Evolutionary conservation across 2,329 filamentous ascomycete genomes (phyloP), one percentile per base, ranked within the genome.

Genomic region (Arthrobotrys megalospora): DNA sequence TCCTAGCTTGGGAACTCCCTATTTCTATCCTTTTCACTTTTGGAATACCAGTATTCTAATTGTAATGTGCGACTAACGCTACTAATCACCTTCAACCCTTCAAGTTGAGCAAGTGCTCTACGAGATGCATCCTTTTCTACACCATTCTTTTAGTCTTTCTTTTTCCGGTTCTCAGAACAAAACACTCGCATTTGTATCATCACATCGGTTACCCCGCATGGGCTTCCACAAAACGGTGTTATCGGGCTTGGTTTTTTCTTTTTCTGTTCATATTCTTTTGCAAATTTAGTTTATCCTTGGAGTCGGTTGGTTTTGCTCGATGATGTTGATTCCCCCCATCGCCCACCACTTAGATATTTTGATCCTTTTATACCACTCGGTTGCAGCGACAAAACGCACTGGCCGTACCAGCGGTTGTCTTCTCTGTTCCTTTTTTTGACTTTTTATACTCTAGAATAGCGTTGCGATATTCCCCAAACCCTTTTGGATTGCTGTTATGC

Each of bases 161-260:
- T 10, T 34, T 21, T 32, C 34, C 32, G 19, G 21, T 38, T 60
- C 34, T 60, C 36, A 19, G 11, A 28, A 43, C 36, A 52, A 52
- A 64, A 53, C 16, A 48, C 19, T 71, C 48, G 62, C 67, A 68
- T 78, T 45, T 78, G 67, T 72, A 72, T 55, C 36, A 78, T 72
- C 50, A 55, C 43, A 72, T 72, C 16, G 52, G 53, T 72, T 78
- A 71, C 38, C 63, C 41, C 34, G 38, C 60, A 50, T 41, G 24
- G 43, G 48, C 50, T 52, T 52, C 43, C 41, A 72, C 75, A 78
- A 67, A 78, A 78, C 45, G 75, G 67, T 72, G 75, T 78, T 78
- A 50, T 68, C 68, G 47, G 62, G 43, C 52, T 70, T 69, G 45
- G 41, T 58, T 70, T 76, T 38, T 58, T 41, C 36, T 43, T 73